phyloP scores from a whole-genome alignment of 345 rosid species.

The Syzygium aqueum region DNA sequence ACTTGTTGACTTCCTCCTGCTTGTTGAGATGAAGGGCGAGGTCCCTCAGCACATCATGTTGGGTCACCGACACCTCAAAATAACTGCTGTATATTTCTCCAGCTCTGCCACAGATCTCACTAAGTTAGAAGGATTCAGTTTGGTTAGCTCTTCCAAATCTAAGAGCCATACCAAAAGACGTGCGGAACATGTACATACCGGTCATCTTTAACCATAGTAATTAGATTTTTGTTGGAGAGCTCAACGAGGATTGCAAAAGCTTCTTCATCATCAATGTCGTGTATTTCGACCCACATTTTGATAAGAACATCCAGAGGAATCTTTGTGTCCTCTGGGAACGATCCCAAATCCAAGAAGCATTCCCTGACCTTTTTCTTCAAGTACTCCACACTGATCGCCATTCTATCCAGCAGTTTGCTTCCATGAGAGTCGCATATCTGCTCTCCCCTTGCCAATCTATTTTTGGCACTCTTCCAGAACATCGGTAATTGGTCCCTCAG shows the following conservation, averaged over 20 bases:
- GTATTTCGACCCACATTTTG: slow-evolving; percentile 79
- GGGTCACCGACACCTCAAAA: slow-evolving; percentile 63
- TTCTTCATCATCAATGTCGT: slow-evolving; percentile 39
- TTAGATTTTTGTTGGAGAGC: slow-evolving; percentile 69
- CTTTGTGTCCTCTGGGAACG: slow-evolving; percentile 93
- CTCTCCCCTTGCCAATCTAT: slow-evolving; percentile 58
- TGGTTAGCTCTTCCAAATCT: neutral
- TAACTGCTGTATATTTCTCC: slow-evolving; percentile 60
- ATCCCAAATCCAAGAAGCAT: slow-evolving; percentile 87
- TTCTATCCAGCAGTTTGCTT: slow-evolving; percentile 52
- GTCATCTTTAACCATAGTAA: slow-evolving; percentile 73
- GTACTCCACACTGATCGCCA: slow-evolving; percentile 59
- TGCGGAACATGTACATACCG: slow-evolving; percentile 21
- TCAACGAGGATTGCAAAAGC: slow-evolving; percentile 69
- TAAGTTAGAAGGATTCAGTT: neutral
- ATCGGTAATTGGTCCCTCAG: slow-evolving; percentile 47
- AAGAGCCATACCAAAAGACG: neutral
- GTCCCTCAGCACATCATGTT: slow-evolving; percentile 89
- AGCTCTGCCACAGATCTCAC: slow-evolving; percentile 33
- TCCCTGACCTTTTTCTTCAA: slow-evolving; percentile 43
- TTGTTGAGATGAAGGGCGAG: slow-evolving; percentile 62
- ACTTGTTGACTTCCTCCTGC: slow-evolving; percentile 27
- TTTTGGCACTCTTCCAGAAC: slow-evolving; percentile 62
- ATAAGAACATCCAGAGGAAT: slow-evolving; percentile 82
- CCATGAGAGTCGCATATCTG: slow-evolving; percentile 69